Conservation (phyloP, 768 basidiomycete genomes). For the Collybia sordida region DNA sequence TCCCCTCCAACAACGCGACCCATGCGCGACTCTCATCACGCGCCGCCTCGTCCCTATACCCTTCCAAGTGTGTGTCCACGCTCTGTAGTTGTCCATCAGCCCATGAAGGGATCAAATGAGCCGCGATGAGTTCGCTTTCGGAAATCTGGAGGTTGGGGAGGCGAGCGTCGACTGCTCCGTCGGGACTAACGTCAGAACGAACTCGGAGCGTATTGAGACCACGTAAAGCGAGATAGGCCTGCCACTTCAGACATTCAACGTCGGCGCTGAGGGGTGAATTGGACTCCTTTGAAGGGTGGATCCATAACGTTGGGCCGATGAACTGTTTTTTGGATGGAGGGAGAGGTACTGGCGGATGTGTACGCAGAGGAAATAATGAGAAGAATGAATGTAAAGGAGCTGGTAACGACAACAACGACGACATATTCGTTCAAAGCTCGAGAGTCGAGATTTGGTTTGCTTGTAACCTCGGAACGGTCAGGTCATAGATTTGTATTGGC, state of each 20-base stretch:
- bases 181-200: conserved; percentile 67
- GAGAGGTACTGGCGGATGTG: conserved; percentile 40
- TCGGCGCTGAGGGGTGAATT: conserved; percentile 61
- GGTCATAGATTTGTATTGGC: too few species aligned
- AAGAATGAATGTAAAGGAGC: conserved; percentile 43
- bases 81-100: conserved; percentile 39
- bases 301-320: conserved; percentile 58
- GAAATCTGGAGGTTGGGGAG: conserved; percentile 71
- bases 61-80: conserved; percentile 54
- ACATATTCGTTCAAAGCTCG: too few species aligned
- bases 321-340: conserved; percentile 21
- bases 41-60: conserved; percentile 59
- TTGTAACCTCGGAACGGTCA: too few species aligned
- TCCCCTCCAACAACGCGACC: conserved; percentile 76
- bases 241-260: conserved; percentile 90
- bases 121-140: conserved; percentile 56
- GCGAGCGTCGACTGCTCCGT: conserved; percentile 67
- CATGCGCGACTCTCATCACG: conserved; percentile 80
- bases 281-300: conserved; percentile 37
- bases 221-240: conserved; percentile 76
- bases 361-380: conserved; percentile 59
- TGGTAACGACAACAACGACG: neutral
- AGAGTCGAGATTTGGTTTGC: too few species aligned
- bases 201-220: conserved; percentile 50
- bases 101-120: conserved; percentile 74